Percentiles rank a stretch among this genome's conserved stretches.
phyloP scores from a whole-genome alignment of 1,284 basidiomycete genomes.

The Fomes fomentarius region DNA sequence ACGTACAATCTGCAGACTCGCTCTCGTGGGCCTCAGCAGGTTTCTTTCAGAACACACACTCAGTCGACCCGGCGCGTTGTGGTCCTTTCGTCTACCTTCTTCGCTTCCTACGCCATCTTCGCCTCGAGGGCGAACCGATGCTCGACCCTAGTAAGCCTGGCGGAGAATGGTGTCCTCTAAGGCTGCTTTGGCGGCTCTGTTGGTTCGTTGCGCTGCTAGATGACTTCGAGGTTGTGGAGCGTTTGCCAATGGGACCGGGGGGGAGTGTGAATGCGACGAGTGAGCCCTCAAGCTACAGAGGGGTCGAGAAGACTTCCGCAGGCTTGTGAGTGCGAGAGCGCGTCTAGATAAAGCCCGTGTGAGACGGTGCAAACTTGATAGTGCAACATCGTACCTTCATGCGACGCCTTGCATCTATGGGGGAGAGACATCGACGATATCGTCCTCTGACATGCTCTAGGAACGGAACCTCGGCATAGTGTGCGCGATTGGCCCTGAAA shows the following conservation, averaged over 20 bases:
- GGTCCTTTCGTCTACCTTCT: constrained; percentile 57
- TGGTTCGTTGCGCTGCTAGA: constrained; percentile 97
- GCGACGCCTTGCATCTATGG: constrained; percentile 84
- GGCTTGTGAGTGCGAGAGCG: constrained; percentile 68
- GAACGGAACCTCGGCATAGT: constrained; percentile 87
- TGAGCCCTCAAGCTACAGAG: constrained; percentile 84
- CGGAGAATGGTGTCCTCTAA: constrained; percentile 97
- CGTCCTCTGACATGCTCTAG: constrained; percentile 72
- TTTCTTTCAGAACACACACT: constrained; percentile 78
- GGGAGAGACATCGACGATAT: constrained; percentile 69
- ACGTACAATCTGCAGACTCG: constrained; percentile 60
- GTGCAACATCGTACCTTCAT: constrained; percentile 49
- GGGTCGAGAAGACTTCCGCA: constrained; percentile 77
- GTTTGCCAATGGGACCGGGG: constrained; percentile 97
- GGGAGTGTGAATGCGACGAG: constrained; percentile 91
- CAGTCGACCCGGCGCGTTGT: constrained; percentile 59
- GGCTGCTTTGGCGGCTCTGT: constrained; percentile 94
- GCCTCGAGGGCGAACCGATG: constrained; percentile 71
- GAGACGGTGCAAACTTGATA: too few relatives aligned
- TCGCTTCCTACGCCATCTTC: constrained; percentile 41
- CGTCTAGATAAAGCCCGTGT: too few relatives aligned
- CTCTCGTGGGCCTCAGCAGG: constrained; percentile 52
- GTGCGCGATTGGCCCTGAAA: constrained; percentile 91
- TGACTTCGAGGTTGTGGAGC: constrained; percentile 92
- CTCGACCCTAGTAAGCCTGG: constrained; percentile 85